A percentile compares a stretch with the other conserved stretches of the same genome.
These are phyloP conservation scores for Trichoderma sp. DNA, from an alignment of 2,329 filamentous ascomycete species.

Conservation along the genomic window DNA sequence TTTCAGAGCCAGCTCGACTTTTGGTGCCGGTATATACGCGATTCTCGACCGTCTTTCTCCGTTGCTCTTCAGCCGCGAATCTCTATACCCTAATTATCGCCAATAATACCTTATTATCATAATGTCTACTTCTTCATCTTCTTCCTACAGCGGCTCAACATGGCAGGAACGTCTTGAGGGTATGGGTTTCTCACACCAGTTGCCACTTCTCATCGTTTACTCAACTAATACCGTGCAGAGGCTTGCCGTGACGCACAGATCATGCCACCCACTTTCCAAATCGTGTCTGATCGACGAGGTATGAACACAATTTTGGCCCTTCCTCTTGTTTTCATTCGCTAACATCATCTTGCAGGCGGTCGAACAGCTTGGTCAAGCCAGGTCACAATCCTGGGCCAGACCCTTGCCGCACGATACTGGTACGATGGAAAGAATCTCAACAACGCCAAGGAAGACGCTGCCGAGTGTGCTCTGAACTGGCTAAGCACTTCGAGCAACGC, in stretches of 20 bases:
- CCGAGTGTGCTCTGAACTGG: conserved; percentile 72
- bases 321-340: neutral
- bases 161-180: conserved; percentile 62
- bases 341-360: conserved; percentile 60
- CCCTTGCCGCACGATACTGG: conserved; percentile 78
- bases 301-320: conserved; percentile 33
- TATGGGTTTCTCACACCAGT: conserved; percentile 33
- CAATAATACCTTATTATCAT: conserved; percentile 7
- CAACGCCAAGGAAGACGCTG: conserved; percentile 89
- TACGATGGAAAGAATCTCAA: conserved; percentile 87
- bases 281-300: conserved; percentile 76
- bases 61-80: neutral
- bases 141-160: conserved; percentile 33
- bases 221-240: conserved; percentile 43
- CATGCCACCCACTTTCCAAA: conserved; percentile 62
- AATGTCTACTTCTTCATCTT: conserved; percentile 31
- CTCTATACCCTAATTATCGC: neutral
- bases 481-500: conserved; percentile 42
- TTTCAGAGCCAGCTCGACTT: neutral
- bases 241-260: conserved; percentile 58
- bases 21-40: neutral
- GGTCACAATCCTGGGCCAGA: conserved; percentile 69
- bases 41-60: neutral
- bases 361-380: conserved; percentile 88
- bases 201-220: neutral